Conservation (phyloP, 1,284 basidiomycete species). For the Cutaneotrichosporon arboriforme region DNA sequence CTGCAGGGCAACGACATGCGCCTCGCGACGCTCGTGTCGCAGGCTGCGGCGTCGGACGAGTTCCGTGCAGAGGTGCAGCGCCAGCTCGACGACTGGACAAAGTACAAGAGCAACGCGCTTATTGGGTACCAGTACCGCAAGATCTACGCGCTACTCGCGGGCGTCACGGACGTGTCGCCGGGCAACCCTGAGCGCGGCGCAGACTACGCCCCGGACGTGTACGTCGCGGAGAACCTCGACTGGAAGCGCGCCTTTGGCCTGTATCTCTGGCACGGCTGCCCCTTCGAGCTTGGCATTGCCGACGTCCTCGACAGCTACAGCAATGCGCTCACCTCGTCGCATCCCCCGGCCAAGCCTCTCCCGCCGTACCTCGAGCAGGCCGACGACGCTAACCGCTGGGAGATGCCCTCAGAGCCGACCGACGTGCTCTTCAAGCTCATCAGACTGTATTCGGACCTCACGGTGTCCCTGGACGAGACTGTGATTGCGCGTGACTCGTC, state of each 20-base stretch:
- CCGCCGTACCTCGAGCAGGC: constrained; percentile 61
- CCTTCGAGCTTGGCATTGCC: constrained; percentile 65
- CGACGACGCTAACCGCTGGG: constrained; percentile 43
- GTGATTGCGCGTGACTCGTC: constrained; percentile 66
- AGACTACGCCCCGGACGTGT: constrained; percentile 61
- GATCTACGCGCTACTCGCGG: constrained; percentile 80
- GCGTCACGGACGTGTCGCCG: constrained; percentile 62
- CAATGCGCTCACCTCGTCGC: constrained; percentile 48
- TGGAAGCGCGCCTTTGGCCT: constrained; percentile 94
- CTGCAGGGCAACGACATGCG: constrained; percentile 73
- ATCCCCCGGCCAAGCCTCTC: constrained; percentile 56
- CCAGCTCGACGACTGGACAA: constrained; percentile 80
- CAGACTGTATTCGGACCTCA: constrained; percentile 60
- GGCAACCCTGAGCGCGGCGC: constrained; percentile 55
- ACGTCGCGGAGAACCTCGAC: constrained; percentile 74
- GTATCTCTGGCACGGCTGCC: constrained; percentile 80
- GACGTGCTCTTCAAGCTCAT: constrained; percentile 84
- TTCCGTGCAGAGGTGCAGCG: constrained; percentile 69
- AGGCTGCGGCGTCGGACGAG: constrained; percentile 72
- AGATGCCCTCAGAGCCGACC: constrained; percentile 29
- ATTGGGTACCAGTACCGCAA: constrained; percentile 67
- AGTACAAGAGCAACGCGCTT: constrained; percentile 67
- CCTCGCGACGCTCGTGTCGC: constrained; percentile 85
- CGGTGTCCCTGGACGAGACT: constrained; percentile 52
- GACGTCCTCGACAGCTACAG: constrained; percentile 69